phyloP scores from a whole-genome alignment of 164 flowering plant genomes.

The Paratinospora sagittata region DNA sequence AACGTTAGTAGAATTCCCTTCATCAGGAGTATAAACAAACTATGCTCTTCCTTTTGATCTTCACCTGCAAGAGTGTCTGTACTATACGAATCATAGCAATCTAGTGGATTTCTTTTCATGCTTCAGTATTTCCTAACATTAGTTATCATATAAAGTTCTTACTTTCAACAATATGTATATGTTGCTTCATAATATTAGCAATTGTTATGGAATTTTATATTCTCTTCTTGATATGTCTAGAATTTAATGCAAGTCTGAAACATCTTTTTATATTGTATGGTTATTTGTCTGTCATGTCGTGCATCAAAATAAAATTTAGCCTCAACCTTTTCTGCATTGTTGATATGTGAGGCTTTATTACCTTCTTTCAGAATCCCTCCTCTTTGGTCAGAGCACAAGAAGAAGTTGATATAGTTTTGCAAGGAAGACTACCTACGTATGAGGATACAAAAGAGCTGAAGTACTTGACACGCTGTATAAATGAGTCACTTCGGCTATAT shows the following conservation, averaged over 20 bases:
- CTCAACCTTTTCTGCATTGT: background rate
- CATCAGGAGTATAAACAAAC: no score
- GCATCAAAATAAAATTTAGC: background rate
- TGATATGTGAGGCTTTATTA: background rate
- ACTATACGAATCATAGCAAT: no score
- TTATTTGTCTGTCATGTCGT: background rate
- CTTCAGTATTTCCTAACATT: no score
- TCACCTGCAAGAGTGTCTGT: no score
- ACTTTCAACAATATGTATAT: background rate
- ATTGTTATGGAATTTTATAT: background rate
- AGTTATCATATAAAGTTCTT: no score
- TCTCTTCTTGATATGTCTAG: background rate
- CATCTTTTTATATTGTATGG: background rate
- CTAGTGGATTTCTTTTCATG: no score
- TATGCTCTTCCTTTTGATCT: no score
- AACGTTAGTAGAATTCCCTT: no score
- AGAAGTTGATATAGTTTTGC: constrained; percentile 79
- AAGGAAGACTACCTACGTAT: constrained; percentile 65
- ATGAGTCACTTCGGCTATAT: constrained; percentile 81
- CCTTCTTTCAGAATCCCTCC: constrained; percentile 38
- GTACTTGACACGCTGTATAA: constrained; percentile 73
- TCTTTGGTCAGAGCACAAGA: constrained; percentile 67
- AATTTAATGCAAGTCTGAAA: background rate
- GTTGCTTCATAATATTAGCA: background rate
- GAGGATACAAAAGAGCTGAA: constrained; percentile 78